Conservation (phyloP, 495 filamentous ascomycete genomes). For the Penicillium bovifimosum region DNA sequence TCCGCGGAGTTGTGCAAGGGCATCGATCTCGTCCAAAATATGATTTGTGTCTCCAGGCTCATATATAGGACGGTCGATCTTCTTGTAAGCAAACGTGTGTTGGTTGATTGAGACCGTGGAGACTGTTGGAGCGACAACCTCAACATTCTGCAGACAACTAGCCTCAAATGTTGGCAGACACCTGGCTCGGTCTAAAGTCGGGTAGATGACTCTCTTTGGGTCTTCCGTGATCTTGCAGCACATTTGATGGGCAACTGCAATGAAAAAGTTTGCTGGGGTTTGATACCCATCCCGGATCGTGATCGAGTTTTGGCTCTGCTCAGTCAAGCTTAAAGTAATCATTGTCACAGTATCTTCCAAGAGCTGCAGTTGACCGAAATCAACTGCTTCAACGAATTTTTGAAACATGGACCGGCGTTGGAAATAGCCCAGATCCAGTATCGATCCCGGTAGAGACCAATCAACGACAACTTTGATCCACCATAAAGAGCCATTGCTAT, state of each 20-base stretch:
- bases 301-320: neutral
- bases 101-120: constrained; percentile 4
- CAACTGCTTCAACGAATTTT: constrained; percentile 10
- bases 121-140: constrained; percentile 11
- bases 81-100: constrained; percentile 10
- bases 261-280: constrained; percentile 1
- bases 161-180: constrained; percentile 10
- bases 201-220: constrained; percentile 10
- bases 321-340: neutral
- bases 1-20: constrained; percentile 12
- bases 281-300: constrained; percentile 1
- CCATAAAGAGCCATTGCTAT: constrained; percentile 8
- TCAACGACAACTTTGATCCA: constrained; percentile 13
- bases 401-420: constrained; percentile 2
- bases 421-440: constrained; percentile 3
- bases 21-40: constrained; percentile 13
- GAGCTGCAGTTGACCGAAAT: neutral
- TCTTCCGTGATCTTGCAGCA: constrained; percentile 8
- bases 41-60: constrained; percentile 8
- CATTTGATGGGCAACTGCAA: constrained; percentile 8
- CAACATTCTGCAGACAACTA: neutral
- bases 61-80: constrained; percentile 11
- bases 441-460: constrained; percentile 2
- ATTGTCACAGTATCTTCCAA: neutral
- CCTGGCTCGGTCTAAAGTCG: constrained; percentile 3